phyloP scores from a whole-genome alignment of 2,329 filamentous ascomycete species.

The Talaromyces sp. region DNA sequence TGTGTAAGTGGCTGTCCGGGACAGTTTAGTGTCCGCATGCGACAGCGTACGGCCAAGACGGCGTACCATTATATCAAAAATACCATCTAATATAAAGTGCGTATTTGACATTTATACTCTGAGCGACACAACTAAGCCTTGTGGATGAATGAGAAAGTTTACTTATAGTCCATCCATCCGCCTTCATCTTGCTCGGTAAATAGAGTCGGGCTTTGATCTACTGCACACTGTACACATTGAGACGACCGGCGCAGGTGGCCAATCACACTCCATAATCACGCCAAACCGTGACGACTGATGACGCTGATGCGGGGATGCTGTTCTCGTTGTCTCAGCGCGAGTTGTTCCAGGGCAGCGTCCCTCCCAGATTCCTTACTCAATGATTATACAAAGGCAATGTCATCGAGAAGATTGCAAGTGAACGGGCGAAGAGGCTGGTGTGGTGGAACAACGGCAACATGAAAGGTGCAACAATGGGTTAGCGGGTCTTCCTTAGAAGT shows the following conservation, averaged over 20 bases:
- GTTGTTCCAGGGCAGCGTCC: not conserved
- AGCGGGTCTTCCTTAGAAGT: not conserved
- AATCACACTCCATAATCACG: not conserved
- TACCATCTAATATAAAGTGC: not conserved
- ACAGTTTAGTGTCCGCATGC: not conserved
- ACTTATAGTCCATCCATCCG: not conserved
- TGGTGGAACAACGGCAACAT: not conserved
- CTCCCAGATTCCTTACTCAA: conserved; percentile 1
- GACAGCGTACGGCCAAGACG: not conserved
- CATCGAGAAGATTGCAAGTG: not conserved
- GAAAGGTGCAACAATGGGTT: not conserved
- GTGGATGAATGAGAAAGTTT: not conserved
- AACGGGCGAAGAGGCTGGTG: not conserved
- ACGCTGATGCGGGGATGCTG: conserved; percentile 10
- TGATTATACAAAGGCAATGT: not conserved
- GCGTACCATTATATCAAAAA: not conserved
- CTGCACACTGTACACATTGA: not conserved
- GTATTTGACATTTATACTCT: not conserved
- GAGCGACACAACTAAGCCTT: not conserved
- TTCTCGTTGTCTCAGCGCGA: conserved; percentile 1
- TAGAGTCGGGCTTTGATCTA: not conserved
- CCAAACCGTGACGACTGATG: conserved; percentile 2
- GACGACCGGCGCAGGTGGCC: not conserved
- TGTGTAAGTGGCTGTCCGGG: not conserved
- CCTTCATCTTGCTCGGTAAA: conserved; percentile 1